These are phyloP conservation scores for Coniella lustricola DNA, from an alignment of 2,329 filamentous ascomycete genomes.

Conservation along the genomic window DNA sequence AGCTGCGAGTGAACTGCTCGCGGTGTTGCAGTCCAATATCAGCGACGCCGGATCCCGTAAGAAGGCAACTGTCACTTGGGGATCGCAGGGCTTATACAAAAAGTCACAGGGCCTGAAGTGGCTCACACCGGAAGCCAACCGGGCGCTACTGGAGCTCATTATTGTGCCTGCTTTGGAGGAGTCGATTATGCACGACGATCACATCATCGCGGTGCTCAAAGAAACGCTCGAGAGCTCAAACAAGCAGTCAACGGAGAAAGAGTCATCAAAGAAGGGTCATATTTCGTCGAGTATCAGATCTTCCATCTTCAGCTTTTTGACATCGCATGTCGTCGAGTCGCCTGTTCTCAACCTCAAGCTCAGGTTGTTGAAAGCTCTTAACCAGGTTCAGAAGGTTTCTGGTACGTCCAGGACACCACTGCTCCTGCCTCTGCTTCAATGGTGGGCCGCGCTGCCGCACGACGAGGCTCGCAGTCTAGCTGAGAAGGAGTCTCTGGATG, in stretches of 20 bases:
- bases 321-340: constrained; percentile 62
- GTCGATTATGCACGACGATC: constrained; percentile 69
- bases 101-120: constrained; percentile 44
- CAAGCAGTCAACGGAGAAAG: constrained; percentile 19
- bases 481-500: constrained; percentile 27
- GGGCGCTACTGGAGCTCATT: constrained; percentile 56
- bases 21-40: constrained; percentile 34
- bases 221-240: constrained; percentile 49
- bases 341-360: constrained; percentile 65
- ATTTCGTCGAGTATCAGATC: constrained; percentile 55
- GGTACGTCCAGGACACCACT: constrained; percentile 62
- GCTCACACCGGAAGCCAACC: constrained; percentile 50
- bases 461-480: constrained; percentile 45
- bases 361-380: constrained; percentile 63
- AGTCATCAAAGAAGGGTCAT: constrained; percentile 38
- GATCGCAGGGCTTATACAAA: constrained; percentile 58
- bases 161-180: constrained; percentile 78
- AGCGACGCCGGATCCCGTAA: constrained; percentile 25
- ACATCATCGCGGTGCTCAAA: constrained; percentile 59
- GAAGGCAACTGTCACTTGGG: constrained; percentile 49
- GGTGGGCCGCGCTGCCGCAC: constrained; percentile 55
- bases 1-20: constrained; percentile 62
- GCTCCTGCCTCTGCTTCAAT: constrained; percentile 66
- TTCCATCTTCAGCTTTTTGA: constrained; percentile 63
- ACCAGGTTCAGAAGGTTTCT: constrained; percentile 66